Evolutionary conservation across 495 filamentous ascomycete genomes (phyloP).

Genomic region (Annulohypoxylon stygium): DNA sequence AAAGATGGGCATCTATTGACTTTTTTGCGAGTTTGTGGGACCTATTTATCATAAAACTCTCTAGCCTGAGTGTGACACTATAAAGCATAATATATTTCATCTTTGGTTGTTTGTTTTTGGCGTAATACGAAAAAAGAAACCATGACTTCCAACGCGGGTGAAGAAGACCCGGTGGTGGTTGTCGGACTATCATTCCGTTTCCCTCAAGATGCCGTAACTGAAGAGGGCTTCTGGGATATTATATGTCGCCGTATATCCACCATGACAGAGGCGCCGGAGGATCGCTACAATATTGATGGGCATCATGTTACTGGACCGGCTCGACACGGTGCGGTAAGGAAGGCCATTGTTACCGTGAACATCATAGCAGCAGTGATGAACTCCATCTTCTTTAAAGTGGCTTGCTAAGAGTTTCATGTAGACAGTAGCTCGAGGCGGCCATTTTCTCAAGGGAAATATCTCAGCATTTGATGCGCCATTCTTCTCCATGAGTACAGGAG

Average conservation of each 20-base stretch:
- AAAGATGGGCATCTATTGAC: no score
- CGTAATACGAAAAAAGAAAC: neutral
- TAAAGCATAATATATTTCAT: no score
- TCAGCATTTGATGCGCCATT: slow-evolving; percentile 77
- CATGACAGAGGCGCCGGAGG: neutral
- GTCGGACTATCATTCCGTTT: neutral
- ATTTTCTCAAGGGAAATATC: neutral
- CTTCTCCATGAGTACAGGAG: slow-evolving; percentile 76
- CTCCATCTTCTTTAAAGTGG: neutral
- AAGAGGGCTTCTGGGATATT: neutral
- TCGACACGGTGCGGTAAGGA: neutral
- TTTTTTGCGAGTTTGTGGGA: no score
- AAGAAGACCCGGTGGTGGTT: neutral
- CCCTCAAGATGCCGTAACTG: neutral
- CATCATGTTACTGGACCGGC: neutral
- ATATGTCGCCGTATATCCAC: neutral
- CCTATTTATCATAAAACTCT: neutral
- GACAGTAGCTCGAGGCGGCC: neutral
- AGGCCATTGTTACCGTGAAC: no score
- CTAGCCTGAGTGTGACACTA: neutral
- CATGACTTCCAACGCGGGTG: neutral
- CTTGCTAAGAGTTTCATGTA: neutral
- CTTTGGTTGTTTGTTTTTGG: no score
- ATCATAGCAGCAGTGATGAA: neutral
- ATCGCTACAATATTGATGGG: neutral